A percentile compares a stretch with the other conserved stretches of the same genome.
Conservation (phyloP, 192 early-diverging fungal species). For the Rhizophlyctis rosea region DNA sequence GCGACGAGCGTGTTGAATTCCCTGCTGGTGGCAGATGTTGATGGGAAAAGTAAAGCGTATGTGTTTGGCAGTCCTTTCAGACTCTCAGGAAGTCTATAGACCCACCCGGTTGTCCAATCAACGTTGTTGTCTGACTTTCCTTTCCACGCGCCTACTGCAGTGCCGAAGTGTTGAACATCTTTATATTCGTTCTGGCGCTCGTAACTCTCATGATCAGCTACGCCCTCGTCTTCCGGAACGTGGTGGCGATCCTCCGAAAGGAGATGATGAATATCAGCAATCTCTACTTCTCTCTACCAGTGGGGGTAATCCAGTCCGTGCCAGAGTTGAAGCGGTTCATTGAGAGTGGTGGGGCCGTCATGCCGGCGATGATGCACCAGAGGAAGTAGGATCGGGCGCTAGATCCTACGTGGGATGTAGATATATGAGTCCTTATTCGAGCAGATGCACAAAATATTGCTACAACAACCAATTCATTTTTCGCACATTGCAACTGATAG, state of each 20-base stretch:
- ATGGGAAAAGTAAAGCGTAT: no score
- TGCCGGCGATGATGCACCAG: no score
- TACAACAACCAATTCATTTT: no score
- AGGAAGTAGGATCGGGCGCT: no score
- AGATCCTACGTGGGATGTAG: no score
- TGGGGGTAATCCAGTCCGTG: not conserved
- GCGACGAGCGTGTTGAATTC: not conserved
- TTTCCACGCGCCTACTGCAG: not conserved
- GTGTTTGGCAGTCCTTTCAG: no score
- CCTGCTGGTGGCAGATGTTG: not conserved
- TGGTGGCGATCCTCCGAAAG: not conserved
- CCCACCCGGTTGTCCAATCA: no score
- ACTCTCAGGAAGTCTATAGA: no score
- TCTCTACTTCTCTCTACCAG: not conserved
- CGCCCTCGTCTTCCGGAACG: not conserved
- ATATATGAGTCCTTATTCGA: no score
- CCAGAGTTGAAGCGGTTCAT: constrained; percentile 1
- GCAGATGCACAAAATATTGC: no score
- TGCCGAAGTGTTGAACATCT: not conserved
- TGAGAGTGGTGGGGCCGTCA: not conserved
- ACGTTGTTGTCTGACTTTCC: not conserved
- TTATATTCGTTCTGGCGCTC: not conserved
- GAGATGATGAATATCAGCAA: not conserved
- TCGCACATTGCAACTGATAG: no score
- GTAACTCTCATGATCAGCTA: not conserved